phyloP scores from a whole-genome alignment of 768 basidiomycete species.

The Clitopilus passeckerianus region DNA sequence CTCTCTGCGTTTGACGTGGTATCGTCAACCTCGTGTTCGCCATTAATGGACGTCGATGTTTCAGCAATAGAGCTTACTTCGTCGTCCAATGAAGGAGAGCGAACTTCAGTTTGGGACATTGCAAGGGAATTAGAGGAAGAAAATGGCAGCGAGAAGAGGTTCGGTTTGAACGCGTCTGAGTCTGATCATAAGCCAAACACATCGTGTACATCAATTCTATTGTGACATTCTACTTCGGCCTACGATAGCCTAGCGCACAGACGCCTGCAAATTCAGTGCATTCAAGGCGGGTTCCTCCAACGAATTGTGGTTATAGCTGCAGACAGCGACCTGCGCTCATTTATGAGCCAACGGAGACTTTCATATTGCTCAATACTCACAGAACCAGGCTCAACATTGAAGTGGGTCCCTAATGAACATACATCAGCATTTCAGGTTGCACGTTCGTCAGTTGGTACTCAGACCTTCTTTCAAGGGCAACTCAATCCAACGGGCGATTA shows the following conservation, averaged over 20 bases:
- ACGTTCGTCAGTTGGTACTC: not conserved
- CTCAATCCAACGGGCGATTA: conserved; percentile 80
- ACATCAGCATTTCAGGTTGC: not conserved
- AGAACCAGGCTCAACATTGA: conserved; percentile 82
- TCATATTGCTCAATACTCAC: conserved; percentile 32
- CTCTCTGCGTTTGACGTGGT: conserved; percentile 10
- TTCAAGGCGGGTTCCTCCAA: conserved; percentile 75
- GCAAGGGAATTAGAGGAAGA: not conserved
- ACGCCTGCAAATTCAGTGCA: conserved; percentile 65
- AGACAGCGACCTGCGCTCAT: conserved; percentile 57
- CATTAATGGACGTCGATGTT: conserved; percentile 9
- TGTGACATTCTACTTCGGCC: not conserved
- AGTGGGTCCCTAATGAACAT: conserved; percentile 52
- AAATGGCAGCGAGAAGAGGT: not conserved
- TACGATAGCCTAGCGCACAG: conserved; percentile 14
- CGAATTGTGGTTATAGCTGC: conserved; percentile 81
- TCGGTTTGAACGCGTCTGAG: not conserved
- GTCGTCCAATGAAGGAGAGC: not conserved
- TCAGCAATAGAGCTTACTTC: not conserved
- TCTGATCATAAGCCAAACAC: not conserved
- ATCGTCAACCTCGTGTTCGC: conserved; percentile 32
- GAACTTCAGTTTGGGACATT: not conserved
- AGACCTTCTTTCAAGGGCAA: conserved; percentile 50
- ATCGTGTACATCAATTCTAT: not conserved
- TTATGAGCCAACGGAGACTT: not conserved